Evolutionary conservation across 1,284 basidiomycete genomes (phyloP).

Genomic region (Ustilago curta): DNA sequence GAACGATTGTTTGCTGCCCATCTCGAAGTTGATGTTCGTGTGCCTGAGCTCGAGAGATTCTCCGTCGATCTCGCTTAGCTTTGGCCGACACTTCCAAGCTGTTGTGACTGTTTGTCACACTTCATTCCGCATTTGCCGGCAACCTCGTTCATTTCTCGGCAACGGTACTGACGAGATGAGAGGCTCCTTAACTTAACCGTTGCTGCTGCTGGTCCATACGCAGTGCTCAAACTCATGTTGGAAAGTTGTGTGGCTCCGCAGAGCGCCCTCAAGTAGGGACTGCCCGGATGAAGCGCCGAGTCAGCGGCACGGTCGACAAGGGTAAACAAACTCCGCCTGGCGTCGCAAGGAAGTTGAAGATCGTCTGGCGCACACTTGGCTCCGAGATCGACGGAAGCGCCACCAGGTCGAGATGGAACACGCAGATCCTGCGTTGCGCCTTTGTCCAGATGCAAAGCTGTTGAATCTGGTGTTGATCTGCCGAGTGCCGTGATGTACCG

Average conservation of each 20-base stretch:
- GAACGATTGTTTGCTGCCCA: conserved; percentile 1
- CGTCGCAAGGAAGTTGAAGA: too few species aligned
- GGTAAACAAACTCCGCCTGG: neutral
- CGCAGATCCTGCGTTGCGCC: too few species aligned
- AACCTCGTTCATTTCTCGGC: neutral
- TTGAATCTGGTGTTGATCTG: too few species aligned
- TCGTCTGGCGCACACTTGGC: too few species aligned
- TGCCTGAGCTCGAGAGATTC: conserved; percentile 5
- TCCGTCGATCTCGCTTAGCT: conserved; percentile 5
- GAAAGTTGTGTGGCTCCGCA: neutral
- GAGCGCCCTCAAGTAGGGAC: neutral
- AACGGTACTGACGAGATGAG: neutral
- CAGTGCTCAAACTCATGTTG: neutral
- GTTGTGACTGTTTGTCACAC: too few species aligned
- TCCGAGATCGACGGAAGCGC: too few species aligned
- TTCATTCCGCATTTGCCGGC: neutral
- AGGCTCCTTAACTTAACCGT: neutral
- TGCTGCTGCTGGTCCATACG: neutral
- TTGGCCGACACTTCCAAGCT: neutral
- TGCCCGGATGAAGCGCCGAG: neutral
- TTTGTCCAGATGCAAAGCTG: too few species aligned
- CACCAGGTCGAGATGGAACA: too few species aligned
- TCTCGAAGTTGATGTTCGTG: neutral
- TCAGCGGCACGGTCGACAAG: neutral
- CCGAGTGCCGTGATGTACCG: too few species aligned